These are phyloP conservation scores for Phytomonas francai DNA, from an alignment of 208 protist genomes.

Conservation along the genomic window DNA sequence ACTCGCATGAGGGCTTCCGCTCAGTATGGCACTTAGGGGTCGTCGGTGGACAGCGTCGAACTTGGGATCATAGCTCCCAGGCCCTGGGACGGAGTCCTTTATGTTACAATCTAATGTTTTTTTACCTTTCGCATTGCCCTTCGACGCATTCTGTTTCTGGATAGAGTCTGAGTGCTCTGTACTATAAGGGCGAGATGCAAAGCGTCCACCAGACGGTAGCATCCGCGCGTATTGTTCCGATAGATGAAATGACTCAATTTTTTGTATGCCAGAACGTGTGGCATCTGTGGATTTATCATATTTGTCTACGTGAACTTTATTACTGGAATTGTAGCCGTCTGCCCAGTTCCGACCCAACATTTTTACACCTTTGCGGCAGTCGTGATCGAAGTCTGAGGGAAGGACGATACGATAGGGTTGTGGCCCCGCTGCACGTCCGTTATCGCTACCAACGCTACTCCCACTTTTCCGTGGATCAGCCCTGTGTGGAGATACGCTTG, in stretches of 20 bases:
- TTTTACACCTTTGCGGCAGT: slow-evolving; percentile 62
- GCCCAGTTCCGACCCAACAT: slow-evolving; percentile 26
- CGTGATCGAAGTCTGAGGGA: slow-evolving; percentile 77
- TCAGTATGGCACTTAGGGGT: slow-evolving; percentile 3
- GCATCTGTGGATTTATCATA: neutral
- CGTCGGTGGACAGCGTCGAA: slow-evolving; percentile 1
- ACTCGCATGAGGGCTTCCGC: neutral
- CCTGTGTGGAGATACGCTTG: neutral
- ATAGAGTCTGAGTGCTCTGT: neutral
- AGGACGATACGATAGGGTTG: slow-evolving; percentile 16
- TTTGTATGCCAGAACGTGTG: neutral
- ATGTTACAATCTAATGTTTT: neutral
- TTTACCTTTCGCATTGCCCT: neutral
- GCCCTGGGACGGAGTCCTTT: neutral
- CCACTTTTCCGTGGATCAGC: neutral
- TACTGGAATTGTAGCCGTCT: neutral
- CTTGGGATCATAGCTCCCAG: slow-evolving; percentile 1
- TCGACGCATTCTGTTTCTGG: neutral
- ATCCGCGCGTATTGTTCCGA: neutral
- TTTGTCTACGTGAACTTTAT: neutral
- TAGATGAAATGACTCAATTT: neutral
- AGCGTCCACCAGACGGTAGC: slow-evolving; percentile 11
- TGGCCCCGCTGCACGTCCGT: neutral
- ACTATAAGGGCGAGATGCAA: slow-evolving; percentile 21
- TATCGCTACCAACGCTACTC: neutral